phyloP scores from a whole-genome alignment of 805 yeast genomes.

The Pichia sporocuriosa region DNA sequence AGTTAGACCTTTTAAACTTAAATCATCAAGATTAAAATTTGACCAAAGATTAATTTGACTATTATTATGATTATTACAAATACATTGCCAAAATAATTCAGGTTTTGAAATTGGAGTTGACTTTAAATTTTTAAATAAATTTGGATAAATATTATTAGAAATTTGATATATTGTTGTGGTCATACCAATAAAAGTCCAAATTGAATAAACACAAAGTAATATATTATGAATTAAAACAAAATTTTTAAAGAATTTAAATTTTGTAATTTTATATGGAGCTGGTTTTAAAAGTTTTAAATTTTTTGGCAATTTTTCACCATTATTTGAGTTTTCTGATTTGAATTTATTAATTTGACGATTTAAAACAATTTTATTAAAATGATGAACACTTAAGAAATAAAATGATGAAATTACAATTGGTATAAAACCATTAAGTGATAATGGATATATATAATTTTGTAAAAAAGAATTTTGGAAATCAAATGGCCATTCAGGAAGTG shows the following conservation, averaged over 20 bases:
- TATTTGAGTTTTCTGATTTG: conserved; percentile 23
- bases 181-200: conserved; percentile 70
- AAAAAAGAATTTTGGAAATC: conserved; percentile 17
- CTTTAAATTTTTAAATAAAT: conserved; percentile 17
- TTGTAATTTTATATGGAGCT: conserved; percentile 47
- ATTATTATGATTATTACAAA: conserved; percentile 41
- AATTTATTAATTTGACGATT: conserved; percentile 38
- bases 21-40: conserved; percentile 19
- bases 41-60: conserved; percentile 52
- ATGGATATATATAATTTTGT: conserved; percentile 30
- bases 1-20: conserved; percentile 37
- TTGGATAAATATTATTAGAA: conserved; percentile 28
- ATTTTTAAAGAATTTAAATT: conserved; percentile 38
- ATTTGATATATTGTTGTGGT: conserved; percentile 35
- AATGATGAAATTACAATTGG: conserved; percentile 52
- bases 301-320: conserved; percentile 20
- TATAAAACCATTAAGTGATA: conserved; percentile 42
- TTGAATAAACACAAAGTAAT: conserved; percentile 56
- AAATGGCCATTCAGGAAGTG: conserved; percentile 27
- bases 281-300: conserved; percentile 37
- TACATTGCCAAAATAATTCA: conserved; percentile 50
- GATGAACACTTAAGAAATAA: conserved; percentile 54
- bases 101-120: conserved; percentile 17
- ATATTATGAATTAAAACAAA: conserved; percentile 57
- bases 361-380: conserved; percentile 41